These are phyloP conservation scores for Fusarium haematococcum DNA, from an alignment of 2,329 filamentous ascomycete species.

Conservation along the genomic window DNA sequence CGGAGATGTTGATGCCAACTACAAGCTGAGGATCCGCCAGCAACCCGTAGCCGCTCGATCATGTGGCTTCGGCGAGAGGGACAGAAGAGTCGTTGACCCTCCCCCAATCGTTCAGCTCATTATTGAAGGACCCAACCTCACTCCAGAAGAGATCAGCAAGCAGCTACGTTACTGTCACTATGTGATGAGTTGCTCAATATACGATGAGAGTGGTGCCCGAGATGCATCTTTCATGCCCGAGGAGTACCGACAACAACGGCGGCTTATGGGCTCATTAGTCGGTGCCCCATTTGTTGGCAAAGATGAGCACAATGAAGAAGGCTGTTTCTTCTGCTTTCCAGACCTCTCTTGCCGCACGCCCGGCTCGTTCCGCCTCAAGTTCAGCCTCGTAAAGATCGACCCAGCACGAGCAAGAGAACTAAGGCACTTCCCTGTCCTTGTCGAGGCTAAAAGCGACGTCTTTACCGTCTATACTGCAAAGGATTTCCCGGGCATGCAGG, in stretches of 20 bases:
- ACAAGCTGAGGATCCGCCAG: conserved; percentile 70
- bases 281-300: conserved; percentile 80
- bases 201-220: conserved; percentile 73
- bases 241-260: conserved; percentile 77
- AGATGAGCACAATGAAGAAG: conserved; percentile 78
- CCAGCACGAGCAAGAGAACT: conserved; percentile 63
- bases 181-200: conserved; percentile 82
- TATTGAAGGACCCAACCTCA: conserved; percentile 68
- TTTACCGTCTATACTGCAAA: conserved; percentile 87
- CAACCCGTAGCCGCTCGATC: conserved; percentile 83
- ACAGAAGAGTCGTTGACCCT: conserved; percentile 84
- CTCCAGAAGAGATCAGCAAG: conserved; percentile 64
- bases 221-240: conserved; percentile 80
- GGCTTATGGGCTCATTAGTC: conserved; percentile 84
- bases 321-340: conserved; percentile 88
- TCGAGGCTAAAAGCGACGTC: conserved; percentile 71
- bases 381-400: conserved; percentile 79
- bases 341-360: conserved; percentile 84
- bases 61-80: conserved; percentile 85
- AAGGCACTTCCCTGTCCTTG: conserved; percentile 62
- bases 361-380: conserved; percentile 79
- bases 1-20: conserved; percentile 37
- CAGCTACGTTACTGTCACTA: conserved; percentile 72
- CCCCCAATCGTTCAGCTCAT: conserved; percentile 83
- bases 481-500: conserved; percentile 86